Conservation (phyloP, 129 eudicot species). For the Tagetes erecta region DNA sequence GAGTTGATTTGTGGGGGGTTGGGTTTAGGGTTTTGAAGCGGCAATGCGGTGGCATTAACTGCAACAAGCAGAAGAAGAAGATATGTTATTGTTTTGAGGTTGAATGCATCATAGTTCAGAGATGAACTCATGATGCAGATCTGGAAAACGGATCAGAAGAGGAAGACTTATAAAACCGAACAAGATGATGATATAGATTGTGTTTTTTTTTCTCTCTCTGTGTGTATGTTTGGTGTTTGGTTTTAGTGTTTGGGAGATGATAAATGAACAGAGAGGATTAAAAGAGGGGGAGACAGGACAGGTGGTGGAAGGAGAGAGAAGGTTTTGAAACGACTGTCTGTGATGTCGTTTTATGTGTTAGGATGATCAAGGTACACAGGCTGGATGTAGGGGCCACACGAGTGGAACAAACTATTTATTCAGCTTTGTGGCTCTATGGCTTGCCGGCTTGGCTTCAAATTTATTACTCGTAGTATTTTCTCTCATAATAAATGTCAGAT, state of each 20-base stretch:
- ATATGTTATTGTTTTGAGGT: background rate
- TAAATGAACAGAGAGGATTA: conserved; percentile 15
- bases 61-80: background rate
- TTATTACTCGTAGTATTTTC: no score
- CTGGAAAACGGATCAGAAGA: background rate
- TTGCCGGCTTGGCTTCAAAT: conserved; percentile 17
- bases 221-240: background rate
- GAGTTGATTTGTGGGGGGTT: conserved; percentile 35
- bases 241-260: conserved; percentile 14
- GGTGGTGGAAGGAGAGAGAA: conserved; percentile 26
- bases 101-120: conserved; percentile 26
- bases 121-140: conserved; percentile 12
- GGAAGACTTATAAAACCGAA: background rate
- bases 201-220: background rate
- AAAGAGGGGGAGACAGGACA: conserved; percentile 29
- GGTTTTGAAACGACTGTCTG: conserved; percentile 24
- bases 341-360: conserved; percentile 41
- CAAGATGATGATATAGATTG: background rate
- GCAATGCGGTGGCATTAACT: conserved; percentile 15
- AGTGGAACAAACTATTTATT: conserved; percentile 8
- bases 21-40: conserved; percentile 11
- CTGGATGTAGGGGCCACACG: conserved; percentile 38
- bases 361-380: conserved; percentile 27
- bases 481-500: no score
- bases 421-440: conserved; percentile 15